A percentile compares a stretch with the other conserved stretches of the same genome.
Conservation (phyloP, 2,329 filamentous ascomycete species). For the Teratosphaeria gauchensis region DNA sequence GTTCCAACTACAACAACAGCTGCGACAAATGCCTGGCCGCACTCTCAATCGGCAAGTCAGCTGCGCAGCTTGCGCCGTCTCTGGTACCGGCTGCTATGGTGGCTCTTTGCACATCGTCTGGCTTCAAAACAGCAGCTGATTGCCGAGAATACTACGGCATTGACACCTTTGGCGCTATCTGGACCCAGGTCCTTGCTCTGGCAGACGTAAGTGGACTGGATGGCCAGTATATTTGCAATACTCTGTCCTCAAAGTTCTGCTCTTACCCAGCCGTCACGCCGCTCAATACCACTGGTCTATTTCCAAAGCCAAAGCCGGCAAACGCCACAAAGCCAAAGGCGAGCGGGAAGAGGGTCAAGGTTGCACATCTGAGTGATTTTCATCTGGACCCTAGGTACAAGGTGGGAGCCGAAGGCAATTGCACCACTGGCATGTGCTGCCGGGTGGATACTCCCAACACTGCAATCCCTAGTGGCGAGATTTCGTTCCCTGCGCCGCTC, state of each 20-base stretch:
- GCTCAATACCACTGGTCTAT: conserved; percentile 37
- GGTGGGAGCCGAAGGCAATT: conserved; percentile 45
- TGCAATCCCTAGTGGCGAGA: conserved; percentile 23
- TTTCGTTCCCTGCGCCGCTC: conserved; percentile 37
- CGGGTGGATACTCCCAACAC: conserved; percentile 34
- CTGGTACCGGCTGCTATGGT: conserved; percentile 44
- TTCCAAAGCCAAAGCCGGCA: conserved; percentile 19
- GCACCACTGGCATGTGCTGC: conserved; percentile 43
- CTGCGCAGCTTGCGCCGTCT: conserved; percentile 41
- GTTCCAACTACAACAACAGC: conserved; percentile 26
- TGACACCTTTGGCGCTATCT: conserved; percentile 43
- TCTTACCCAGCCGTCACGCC: conserved; percentile 35
- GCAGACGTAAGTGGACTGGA: conserved; percentile 46
- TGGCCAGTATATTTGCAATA: conserved; percentile 46
- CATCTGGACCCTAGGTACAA: conserved; percentile 46
- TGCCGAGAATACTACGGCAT: conserved; percentile 42
- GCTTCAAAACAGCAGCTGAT: conserved; percentile 37
- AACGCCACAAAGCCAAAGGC: conserved; percentile 35
- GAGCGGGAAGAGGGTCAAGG: conserved; percentile 46
- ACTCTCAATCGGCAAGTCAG: conserved; percentile 41
- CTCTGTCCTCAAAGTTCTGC: conserved; percentile 39
- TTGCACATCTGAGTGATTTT: conserved; percentile 48
- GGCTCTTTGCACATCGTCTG: conserved; percentile 40
- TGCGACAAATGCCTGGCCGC: conserved; percentile 47
- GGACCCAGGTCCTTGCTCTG: conserved; percentile 47